A percentile compares a stretch with the other conserved stretches of the same genome.
These are phyloP conservation scores for Exophiala calicioides DNA, from an alignment of 2,329 filamentous ascomycete species.

Conservation along the genomic window DNA sequence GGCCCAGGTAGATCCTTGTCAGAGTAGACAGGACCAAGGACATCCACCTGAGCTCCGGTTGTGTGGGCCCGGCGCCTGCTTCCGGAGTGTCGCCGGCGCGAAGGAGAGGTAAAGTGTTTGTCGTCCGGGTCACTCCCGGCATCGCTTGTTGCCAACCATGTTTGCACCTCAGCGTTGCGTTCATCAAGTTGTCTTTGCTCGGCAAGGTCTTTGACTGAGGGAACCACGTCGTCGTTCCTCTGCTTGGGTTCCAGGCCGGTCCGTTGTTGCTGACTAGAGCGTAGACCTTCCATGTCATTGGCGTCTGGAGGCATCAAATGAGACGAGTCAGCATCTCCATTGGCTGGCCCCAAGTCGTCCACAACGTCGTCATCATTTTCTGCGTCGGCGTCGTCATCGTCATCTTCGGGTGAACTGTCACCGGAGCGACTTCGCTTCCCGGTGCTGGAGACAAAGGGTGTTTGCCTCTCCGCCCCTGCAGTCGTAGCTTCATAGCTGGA, in stretches of 20 bases:
- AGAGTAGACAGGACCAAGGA: conserved; percentile 36
- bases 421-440: conserved; percentile 36
- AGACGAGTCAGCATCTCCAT: conserved; percentile 14
- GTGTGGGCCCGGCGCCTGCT: conserved; percentile 33
- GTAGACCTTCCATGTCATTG: conserved; percentile 6
- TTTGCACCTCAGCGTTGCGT: conserved; percentile 55
- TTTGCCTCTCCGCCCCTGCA: not conserved
- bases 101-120: conserved; percentile 20
- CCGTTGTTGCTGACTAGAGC: conserved; percentile 31
- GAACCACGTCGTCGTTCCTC: conserved; percentile 47
- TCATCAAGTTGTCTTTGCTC: conserved; percentile 49
- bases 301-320: conserved; percentile 25
- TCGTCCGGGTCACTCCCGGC: conserved; percentile 45
- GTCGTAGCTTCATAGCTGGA: conserved; percentile 34
- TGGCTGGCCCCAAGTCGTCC: not conserved
- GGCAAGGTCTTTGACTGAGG: conserved; percentile 54
- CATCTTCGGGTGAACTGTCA: conserved; percentile 35
- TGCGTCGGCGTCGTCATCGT: conserved; percentile 21
- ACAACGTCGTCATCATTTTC: conserved; percentile 19
- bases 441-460: conserved; percentile 29
- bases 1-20: conserved; percentile 53
- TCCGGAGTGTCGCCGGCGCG: conserved; percentile 14
- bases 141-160: conserved; percentile 55
- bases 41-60: conserved; percentile 41
- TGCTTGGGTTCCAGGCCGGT: conserved; percentile 49